A percentile compares a stretch with the other conserved stretches of the same genome.
phyloP scores from a whole-genome alignment of 345 rosid species.

The Euphorbia peplus region DNA sequence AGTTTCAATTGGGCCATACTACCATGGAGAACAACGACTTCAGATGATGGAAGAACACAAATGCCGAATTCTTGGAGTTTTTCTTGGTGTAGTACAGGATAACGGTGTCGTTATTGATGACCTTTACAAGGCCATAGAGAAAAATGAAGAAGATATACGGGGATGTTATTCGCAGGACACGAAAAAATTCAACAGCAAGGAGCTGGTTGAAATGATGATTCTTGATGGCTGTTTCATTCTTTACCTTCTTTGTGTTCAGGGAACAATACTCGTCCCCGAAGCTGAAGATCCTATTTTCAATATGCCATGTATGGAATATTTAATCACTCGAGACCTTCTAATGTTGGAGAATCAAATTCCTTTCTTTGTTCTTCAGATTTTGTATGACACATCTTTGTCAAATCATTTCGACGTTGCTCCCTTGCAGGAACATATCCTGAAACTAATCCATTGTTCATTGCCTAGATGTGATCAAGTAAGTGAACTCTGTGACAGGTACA shows the following conservation, averaged over 20 bases:
- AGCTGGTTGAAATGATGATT: conserved; percentile 44
- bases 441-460: conserved; percentile 37
- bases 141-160: background rate
- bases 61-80: conserved; percentile 4
- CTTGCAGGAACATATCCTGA: conserved; percentile 36
- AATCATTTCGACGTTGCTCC: conserved; percentile 3
- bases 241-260: conserved; percentile 46
- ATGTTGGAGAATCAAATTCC: conserved; percentile 63
- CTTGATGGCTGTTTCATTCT: conserved; percentile 63
- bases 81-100: background rate
- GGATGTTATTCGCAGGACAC: conserved; percentile 2
- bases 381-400: conserved; percentile 24
- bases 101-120: background rate
- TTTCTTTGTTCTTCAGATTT: conserved; percentile 39
- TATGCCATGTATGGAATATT: conserved; percentile 46
- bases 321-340: conserved; percentile 43
- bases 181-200: background rate
- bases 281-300: conserved; percentile 46
- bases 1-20: conserved; percentile 49
- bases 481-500: background rate
- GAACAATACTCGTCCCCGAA: conserved; percentile 27
- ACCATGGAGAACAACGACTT: conserved; percentile 34
- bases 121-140: background rate
- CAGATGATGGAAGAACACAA: conserved; percentile 50
- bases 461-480: background rate